A percentile compares a stretch with the other conserved stretches of the same genome.
Evolutionary conservation across 225 moss, liverwort and hornwort species (phyloP).

Genomic region (Polytrichum formosum): DNA sequence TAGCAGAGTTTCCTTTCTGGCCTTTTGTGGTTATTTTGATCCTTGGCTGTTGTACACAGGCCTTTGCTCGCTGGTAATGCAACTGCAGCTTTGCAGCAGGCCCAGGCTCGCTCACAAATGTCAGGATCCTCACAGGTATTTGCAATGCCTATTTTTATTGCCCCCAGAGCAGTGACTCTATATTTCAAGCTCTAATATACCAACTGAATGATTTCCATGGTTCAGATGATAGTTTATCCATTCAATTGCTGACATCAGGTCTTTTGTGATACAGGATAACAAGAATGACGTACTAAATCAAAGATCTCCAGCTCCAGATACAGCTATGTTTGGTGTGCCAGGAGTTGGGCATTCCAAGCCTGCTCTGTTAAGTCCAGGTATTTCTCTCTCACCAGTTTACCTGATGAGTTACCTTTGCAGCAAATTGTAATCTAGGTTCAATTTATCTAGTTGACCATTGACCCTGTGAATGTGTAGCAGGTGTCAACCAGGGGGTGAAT

Average conservation of each 20-base stretch:
- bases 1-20: background rate
- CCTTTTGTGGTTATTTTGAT: background rate
- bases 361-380: slow-evolving; percentile 94
- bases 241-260: slow-evolving; percentile 14
- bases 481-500: slow-evolving; percentile 80
- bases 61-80: slow-evolving; percentile 84
- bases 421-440: background rate
- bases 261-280: slow-evolving; percentile 61
- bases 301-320: slow-evolving; percentile 89
- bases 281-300: slow-evolving; percentile 87
- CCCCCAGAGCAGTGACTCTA: too few species aligned
- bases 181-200: background rate
- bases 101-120: slow-evolving; percentile 85
- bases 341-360: slow-evolving; percentile 94
- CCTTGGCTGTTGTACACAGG: slow-evolving; percentile 41
- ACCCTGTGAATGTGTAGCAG: slow-evolving; percentile 22
- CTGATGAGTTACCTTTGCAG: background rate
- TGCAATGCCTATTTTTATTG: slow-evolving; percentile 3
- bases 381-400: slow-evolving; percentile 4
- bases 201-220: background rate
- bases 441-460: background rate
- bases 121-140: slow-evolving; percentile 88
- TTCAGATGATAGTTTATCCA: too few species aligned
- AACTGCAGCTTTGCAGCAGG: slow-evolving; percentile 93
- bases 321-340: slow-evolving; percentile 90